Percentiles rank a stretch among this genome's conserved stretches.
These are phyloP conservation scores for Verticillium dahliae DNA, from an alignment of 2,329 filamentous ascomycete species.

Conservation along the genomic window DNA sequence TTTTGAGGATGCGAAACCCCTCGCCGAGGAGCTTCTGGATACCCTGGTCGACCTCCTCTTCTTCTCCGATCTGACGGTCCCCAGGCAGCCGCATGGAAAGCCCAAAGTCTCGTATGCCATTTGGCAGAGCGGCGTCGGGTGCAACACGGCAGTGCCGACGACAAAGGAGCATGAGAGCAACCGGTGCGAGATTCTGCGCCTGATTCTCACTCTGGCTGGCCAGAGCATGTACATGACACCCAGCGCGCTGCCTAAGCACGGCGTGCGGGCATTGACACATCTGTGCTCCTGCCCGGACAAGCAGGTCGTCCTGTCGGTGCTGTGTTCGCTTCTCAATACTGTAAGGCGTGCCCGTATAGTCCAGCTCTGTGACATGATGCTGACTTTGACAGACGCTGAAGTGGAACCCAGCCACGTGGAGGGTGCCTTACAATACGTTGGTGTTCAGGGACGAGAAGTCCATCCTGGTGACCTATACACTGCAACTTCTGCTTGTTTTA, in stretches of 20 bases:
- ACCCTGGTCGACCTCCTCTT: constrained; percentile 85
- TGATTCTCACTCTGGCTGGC: constrained; percentile 79
- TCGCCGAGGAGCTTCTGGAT: constrained; percentile 90
- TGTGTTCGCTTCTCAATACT: constrained; percentile 92
- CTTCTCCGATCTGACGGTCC: constrained; percentile 83
- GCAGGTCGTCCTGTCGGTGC: constrained; percentile 79
- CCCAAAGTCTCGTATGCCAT: constrained; percentile 87
- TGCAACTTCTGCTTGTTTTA: constrained; percentile 83
- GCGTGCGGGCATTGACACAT: constrained; percentile 80
- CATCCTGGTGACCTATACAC: constrained; percentile 81
- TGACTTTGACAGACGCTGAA: constrained; percentile 66
- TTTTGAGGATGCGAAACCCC: constrained; percentile 75
- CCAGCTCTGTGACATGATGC: background rate
- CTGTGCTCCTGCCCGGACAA: constrained; percentile 84
- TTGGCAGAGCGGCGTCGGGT: constrained; percentile 97
- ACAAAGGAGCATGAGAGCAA: constrained; percentile 93
- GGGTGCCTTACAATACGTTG: constrained; percentile 87
- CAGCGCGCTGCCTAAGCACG: constrained; percentile 70
- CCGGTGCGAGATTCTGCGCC: constrained; percentile 78
- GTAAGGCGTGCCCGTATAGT: constrained; percentile 40
- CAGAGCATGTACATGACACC: constrained; percentile 91
- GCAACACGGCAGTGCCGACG: constrained; percentile 79
- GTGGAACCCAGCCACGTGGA: constrained; percentile 92
- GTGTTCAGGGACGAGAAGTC: constrained; percentile 89
- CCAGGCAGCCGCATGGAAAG: constrained; percentile 62